Conservation (phyloP, 192 early-diverging fungal species). For the Backusella tarrabulga region DNA sequence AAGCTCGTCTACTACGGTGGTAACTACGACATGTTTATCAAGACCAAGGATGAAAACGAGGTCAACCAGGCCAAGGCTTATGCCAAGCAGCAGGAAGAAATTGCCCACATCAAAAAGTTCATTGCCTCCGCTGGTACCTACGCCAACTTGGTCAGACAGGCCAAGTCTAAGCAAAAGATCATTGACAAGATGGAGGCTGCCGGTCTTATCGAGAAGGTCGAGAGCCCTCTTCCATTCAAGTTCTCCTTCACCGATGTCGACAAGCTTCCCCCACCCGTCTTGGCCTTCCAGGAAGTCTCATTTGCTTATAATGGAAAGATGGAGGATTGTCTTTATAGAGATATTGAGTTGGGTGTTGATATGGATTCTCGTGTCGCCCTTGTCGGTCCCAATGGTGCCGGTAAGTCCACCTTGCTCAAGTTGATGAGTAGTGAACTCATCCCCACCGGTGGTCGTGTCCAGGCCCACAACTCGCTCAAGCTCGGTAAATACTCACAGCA, state of each 20-base stretch:
- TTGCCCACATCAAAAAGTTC: slow-evolving; percentile 98
- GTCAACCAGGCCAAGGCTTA: slow-evolving; percentile 99
- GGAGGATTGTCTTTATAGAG: slow-evolving; percentile 82
- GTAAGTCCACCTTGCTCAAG: slow-evolving; percentile 97
- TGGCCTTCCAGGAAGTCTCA: slow-evolving; percentile 88
- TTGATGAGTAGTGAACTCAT: slow-evolving; percentile 90
- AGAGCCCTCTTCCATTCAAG: slow-evolving; percentile 69
- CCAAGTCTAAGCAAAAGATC: slow-evolving; percentile 99
- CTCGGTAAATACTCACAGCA: slow-evolving; percentile 97
- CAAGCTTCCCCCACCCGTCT: slow-evolving; percentile 93
- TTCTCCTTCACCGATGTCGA: slow-evolving; percentile 87
- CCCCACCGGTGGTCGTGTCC: slow-evolving; percentile 81
- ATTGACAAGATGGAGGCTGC: slow-evolving; percentile 99
- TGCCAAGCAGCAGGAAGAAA: slow-evolving; percentile 98
- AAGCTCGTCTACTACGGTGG: slow-evolving; percentile 93
- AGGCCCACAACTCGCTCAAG: slow-evolving; percentile 90
- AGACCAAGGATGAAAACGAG: slow-evolving; percentile 93
- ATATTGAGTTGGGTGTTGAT: slow-evolving; percentile 93
- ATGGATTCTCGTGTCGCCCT: slow-evolving; percentile 99
- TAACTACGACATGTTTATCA: slow-evolving; percentile 96
- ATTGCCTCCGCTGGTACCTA: slow-evolving; percentile 99
- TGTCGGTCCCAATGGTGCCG: slow-evolving; percentile 94
- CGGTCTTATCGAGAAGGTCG: slow-evolving; percentile 95
- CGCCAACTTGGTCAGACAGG: slow-evolving; percentile 97
- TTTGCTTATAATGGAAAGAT: slow-evolving; percentile 90